Evolutionary conservation across 192 early-diverging fungal genomes (phyloP).

Genomic region (Coemansia sp.): DNA sequence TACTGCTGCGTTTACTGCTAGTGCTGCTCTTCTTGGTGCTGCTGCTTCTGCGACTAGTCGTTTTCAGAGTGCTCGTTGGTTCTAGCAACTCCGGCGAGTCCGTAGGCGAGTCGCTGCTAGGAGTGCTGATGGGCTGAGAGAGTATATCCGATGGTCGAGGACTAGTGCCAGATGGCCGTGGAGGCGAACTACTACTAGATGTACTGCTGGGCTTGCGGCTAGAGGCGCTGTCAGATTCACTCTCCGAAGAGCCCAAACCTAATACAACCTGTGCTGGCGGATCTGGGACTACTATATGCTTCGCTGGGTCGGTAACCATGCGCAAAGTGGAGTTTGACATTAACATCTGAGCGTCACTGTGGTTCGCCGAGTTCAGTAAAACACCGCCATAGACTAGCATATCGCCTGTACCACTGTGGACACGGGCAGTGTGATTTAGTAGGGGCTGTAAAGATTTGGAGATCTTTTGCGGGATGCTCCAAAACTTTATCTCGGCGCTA

Average conservation of each 20-base stretch:
- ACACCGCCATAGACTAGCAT: conserved; percentile 40
- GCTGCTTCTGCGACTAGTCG: not conserved
- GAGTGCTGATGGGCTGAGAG: not conserved
- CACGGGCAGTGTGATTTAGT: conserved; percentile 22
- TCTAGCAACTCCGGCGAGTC: not conserved
- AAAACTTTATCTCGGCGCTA: conserved; percentile 42
- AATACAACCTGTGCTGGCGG: conserved; percentile 2
- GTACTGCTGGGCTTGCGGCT: not conserved
- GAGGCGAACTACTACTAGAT: not conserved
- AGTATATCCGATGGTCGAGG: too few species aligned
- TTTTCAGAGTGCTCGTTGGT: not conserved
- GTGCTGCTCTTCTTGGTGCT: not conserved
- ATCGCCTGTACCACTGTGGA: conserved; percentile 39
- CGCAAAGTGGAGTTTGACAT: conserved; percentile 38
- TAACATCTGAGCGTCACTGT: not conserved
- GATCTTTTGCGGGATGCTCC: conserved; percentile 27
- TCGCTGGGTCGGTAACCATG: conserved; percentile 32
- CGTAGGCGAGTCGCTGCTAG: not conserved
- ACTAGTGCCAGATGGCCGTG: not conserved
- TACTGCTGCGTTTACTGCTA: not conserved
- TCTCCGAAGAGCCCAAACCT: not conserved
- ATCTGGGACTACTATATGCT: not conserved
- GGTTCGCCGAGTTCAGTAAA: not conserved
- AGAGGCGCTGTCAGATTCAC: not conserved
- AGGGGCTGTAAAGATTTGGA: conserved; percentile 19